Conservation (phyloP, 148 eudicot species). For the Nepenthes mirabilis region DNA sequence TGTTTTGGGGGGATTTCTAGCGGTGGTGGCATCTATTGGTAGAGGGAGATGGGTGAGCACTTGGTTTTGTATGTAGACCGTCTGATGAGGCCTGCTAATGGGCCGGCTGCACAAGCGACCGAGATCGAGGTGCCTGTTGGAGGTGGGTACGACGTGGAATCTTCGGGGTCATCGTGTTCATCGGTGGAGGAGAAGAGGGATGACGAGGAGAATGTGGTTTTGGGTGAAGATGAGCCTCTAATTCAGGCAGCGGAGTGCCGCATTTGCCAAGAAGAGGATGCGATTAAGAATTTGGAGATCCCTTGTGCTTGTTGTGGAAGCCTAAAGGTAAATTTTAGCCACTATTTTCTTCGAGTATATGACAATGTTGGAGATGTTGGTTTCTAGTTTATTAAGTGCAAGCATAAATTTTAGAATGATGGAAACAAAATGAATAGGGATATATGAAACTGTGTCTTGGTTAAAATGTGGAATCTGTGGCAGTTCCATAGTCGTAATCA, state of each 20-base stretch:
- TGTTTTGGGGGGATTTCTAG: too few species aligned
- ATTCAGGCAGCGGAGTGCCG: constrained; percentile 58
- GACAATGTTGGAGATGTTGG: neutral
- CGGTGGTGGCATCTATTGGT: too few species aligned
- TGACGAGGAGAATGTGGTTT: constrained; percentile 15
- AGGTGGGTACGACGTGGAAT: neutral
- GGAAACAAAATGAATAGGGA: too few species aligned
- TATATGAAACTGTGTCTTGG: too few species aligned
- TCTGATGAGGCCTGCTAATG: constrained; percentile 15
- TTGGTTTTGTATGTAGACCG: constrained; percentile 40
- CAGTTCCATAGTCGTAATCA: too few species aligned
- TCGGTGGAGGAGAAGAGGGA: neutral
- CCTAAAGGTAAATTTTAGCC: constrained; percentile 40
- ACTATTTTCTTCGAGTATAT: neutral
- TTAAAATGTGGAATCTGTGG: too few species aligned
- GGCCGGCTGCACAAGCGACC: neutral
- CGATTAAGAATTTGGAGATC: constrained; percentile 35
- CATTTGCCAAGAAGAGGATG: constrained; percentile 78
- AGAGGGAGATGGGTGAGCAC: constrained; percentile 34
- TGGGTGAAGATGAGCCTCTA: constrained; percentile 41
- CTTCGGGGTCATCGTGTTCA: constrained; percentile 12
- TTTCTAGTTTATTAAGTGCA: too few species aligned
- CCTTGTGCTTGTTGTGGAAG: constrained; percentile 80
- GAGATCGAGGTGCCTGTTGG: neutral
- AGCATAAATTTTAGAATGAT: too few species aligned